phyloP scores from a whole-genome alignment of 306 rosid species.

The Ceratonia siliqua region DNA sequence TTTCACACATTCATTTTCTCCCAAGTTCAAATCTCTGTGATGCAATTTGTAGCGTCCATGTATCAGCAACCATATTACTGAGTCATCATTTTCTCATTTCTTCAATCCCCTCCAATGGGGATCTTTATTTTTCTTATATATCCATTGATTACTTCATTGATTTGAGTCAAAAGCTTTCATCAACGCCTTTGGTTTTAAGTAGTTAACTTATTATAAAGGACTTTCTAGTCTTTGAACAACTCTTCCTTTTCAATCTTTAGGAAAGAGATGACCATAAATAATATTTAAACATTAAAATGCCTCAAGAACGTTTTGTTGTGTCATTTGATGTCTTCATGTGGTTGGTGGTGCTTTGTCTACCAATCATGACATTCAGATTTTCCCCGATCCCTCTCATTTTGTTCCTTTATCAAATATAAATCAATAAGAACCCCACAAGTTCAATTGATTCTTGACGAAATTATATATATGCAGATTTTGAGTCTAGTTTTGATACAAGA shows the following conservation, averaged over 20 bases:
- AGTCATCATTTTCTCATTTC: not conserved
- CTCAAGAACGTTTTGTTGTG: constrained; percentile 3
- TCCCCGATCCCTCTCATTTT: not conserved
- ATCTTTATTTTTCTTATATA: not conserved
- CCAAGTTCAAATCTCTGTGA: too few species aligned
- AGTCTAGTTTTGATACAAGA: too few species aligned
- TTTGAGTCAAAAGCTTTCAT: not conserved
- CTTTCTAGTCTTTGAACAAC: not conserved
- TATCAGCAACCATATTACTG: not conserved
- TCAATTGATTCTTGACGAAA: too few species aligned
- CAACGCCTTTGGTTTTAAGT: not conserved
- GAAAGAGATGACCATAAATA: not conserved
- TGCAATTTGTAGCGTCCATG: too few species aligned
- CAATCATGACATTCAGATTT: not conserved
- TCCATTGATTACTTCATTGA: not conserved
- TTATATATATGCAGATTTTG: too few species aligned
- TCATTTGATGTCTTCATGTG: not conserved
- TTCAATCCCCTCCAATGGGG: not conserved
- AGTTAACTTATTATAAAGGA: not conserved
- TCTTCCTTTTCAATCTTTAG: not conserved
- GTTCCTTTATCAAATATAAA: constrained; percentile 2
- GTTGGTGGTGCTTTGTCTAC: not conserved
- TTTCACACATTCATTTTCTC: too few species aligned
- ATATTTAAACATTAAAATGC: not conserved
- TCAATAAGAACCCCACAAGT: too few species aligned